Percentiles rank a stretch among this genome's conserved stretches.
These are phyloP conservation scores for Fomitopsis betulina DNA, from an alignment of 1,284 basidiomycete genomes.

Conservation along the genomic window DNA sequence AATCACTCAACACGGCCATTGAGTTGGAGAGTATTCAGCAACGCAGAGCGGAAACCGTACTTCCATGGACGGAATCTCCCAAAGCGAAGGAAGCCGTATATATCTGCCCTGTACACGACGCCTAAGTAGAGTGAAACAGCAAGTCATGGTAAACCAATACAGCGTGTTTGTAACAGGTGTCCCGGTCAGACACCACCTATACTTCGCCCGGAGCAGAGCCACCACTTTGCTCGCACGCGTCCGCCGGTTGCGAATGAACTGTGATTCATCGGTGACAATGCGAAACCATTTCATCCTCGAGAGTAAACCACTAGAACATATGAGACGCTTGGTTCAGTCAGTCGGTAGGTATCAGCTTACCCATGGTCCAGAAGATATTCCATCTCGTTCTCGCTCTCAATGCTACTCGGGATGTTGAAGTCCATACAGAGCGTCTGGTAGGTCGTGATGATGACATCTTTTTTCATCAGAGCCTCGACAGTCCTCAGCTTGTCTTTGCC, in stretches of 20 bases:
- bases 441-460: conserved; percentile 64
- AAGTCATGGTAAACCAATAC: conserved; percentile 25
- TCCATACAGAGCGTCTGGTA: conserved; percentile 61
- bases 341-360: conserved; percentile 23
- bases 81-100: conserved; percentile 65
- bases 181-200: conserved; percentile 70
- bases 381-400: conserved; percentile 40
- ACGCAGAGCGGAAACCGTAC: conserved; percentile 12
- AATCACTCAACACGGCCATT: conserved; percentile 33
- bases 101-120: conserved; percentile 44
- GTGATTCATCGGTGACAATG: conserved; percentile 65
- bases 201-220: conserved; percentile 52
- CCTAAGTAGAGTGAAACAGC: neutral
- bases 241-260: conserved; percentile 61
- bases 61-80: conserved; percentile 66
- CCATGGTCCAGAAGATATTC: conserved; percentile 46
- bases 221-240: conserved; percentile 56
- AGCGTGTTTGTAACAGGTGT: conserved; percentile 68
- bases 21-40: neutral
- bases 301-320: conserved; percentile 42
- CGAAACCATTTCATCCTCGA: conserved; percentile 55
- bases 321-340: neutral
- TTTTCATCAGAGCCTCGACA: conserved; percentile 38
- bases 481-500: conserved; percentile 59
- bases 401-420: conserved; percentile 43